These are phyloP conservation scores for Limtongia smithiae DNA, from an alignment of 805 yeast genomes.

Conservation along the genomic window DNA sequence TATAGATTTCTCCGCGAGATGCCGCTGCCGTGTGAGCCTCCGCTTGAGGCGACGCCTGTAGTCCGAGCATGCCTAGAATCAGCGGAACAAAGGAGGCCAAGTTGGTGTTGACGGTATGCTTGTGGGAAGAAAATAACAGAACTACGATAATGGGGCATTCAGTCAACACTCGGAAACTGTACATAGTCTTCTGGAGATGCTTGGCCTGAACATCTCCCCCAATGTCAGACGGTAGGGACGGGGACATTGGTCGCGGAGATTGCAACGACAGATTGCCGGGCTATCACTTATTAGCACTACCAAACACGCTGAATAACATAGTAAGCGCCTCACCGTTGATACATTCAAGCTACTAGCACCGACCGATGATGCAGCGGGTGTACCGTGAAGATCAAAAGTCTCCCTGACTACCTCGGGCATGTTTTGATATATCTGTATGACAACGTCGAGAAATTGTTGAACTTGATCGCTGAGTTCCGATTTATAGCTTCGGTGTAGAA, in stretches of 20 bases:
- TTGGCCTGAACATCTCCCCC: conserved; percentile 45
- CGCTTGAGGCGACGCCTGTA: conserved; percentile 81
- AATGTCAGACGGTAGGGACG: conserved; percentile 42
- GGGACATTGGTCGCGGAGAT: conserved; percentile 43
- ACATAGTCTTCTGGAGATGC: conserved; percentile 61
- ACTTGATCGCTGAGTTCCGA: conserved; percentile 63
- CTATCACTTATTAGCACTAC: neutral
- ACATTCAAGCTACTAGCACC: conserved; percentile 2
- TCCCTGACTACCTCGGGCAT: conserved; percentile 71
- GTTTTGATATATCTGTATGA: conserved; percentile 72
- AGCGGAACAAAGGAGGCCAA: conserved; percentile 77
- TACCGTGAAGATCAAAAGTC: conserved; percentile 48
- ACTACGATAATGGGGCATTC: conserved; percentile 98
- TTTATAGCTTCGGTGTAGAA: conserved; percentile 82
- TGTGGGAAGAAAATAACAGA: conserved; percentile 81
- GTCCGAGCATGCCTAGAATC: conserved; percentile 64
- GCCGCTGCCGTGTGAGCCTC: conserved; percentile 59
- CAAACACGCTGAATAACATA: too few species aligned
- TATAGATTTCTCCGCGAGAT: conserved; percentile 54
- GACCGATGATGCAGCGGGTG: conserved; percentile 8
- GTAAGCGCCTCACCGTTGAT: conserved; percentile 11
- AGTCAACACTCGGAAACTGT: conserved; percentile 83
- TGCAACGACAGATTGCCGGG: conserved; percentile 33
- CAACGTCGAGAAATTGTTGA: conserved; percentile 70
- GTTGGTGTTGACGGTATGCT: conserved; percentile 64